Conservation (phyloP, 768 basidiomycete species). For the Tricholoma sp. region DNA sequence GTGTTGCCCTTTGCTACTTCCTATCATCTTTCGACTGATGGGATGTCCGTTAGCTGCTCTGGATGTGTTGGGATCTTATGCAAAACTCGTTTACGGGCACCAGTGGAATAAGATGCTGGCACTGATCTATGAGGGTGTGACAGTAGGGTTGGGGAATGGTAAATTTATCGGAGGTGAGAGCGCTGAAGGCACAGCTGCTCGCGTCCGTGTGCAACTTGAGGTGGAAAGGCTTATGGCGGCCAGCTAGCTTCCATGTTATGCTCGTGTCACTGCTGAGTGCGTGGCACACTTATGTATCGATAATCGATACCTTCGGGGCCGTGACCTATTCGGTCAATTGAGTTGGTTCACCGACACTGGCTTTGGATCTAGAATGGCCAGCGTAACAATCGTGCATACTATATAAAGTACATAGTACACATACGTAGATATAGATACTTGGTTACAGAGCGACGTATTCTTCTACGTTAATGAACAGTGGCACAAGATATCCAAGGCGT, state of each 20-base stretch:
- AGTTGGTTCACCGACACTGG: too few species aligned
- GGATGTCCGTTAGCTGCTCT: constrained; percentile 47
- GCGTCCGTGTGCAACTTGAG: constrained; percentile 58
- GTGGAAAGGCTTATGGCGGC: constrained; percentile 53
- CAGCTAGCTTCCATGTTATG: background rate
- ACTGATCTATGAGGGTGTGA: constrained; percentile 60
- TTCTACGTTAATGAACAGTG: background rate
- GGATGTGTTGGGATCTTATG: constrained; percentile 63
- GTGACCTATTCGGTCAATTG: background rate
- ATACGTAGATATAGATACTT: too few species aligned
- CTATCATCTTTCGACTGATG: constrained; percentile 7
- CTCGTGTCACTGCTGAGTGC: background rate
- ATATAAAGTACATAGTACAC: too few species aligned
- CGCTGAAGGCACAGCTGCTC: constrained; percentile 60
- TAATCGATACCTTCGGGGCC: background rate
- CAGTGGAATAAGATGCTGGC: constrained; percentile 75
- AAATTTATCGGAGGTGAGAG: constrained; percentile 53
- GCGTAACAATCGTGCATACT: too few species aligned
- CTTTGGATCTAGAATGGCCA: too few species aligned
- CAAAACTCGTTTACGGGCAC: constrained; percentile 61
- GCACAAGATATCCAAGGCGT: background rate
- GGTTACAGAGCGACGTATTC: too few species aligned
- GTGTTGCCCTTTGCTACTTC: constrained; percentile 19
- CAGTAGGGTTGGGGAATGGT: constrained; percentile 42
- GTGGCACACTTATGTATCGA: background rate